A percentile compares a stretch with the other conserved stretches of the same genome.
phyloP scores from a whole-genome alignment of 2,329 filamentous ascomycete genomes.

The Diaporthe vaccinii region DNA sequence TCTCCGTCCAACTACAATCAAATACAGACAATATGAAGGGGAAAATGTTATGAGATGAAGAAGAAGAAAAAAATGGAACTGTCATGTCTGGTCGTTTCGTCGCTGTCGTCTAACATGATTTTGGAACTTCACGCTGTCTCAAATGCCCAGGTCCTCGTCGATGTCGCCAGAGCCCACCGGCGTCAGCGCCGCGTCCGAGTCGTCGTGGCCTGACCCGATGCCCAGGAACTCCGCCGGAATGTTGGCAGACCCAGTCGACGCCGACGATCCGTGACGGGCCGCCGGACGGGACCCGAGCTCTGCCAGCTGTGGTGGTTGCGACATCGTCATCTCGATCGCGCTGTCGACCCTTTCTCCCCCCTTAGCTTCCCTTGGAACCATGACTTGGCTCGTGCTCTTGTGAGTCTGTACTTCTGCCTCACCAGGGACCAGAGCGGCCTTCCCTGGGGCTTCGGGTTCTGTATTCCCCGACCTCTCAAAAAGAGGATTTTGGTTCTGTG shows the following conservation, averaged over 20 bases:
- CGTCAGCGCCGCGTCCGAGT: conserved; percentile 5
- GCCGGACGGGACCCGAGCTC: conserved; percentile 10
- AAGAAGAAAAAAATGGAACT: not conserved
- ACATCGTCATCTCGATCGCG: conserved; percentile 38
- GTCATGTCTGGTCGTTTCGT: conserved; percentile 34
- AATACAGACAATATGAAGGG: conserved; percentile 21
- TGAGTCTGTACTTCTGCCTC: conserved; percentile 41
- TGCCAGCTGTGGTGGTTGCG: conserved; percentile 25
- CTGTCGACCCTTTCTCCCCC: conserved; percentile 37
- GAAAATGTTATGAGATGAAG: conserved; percentile 14
- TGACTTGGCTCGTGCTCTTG: conserved; percentile 39
- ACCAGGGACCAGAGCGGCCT: conserved; percentile 39
- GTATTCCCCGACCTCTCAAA: conserved; percentile 41
- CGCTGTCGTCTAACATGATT: conserved; percentile 30
- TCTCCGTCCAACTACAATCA: conserved; percentile 22
- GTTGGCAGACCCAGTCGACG: not conserved
- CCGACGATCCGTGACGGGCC: conserved; percentile 4
- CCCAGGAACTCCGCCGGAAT: conserved; percentile 35
- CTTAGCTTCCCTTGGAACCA: conserved; percentile 36
- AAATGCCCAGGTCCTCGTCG: conserved; percentile 38
- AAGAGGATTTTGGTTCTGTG: conserved; percentile 40
- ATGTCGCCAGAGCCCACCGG: conserved; percentile 16
- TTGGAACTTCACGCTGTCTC: not conserved
- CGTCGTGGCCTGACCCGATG: conserved; percentile 38
- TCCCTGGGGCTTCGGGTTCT: conserved; percentile 42